These are phyloP conservation scores for Orbilia ellipsospora DNA, from an alignment of 2,329 filamentous ascomycete species.

Conservation along the genomic window DNA sequence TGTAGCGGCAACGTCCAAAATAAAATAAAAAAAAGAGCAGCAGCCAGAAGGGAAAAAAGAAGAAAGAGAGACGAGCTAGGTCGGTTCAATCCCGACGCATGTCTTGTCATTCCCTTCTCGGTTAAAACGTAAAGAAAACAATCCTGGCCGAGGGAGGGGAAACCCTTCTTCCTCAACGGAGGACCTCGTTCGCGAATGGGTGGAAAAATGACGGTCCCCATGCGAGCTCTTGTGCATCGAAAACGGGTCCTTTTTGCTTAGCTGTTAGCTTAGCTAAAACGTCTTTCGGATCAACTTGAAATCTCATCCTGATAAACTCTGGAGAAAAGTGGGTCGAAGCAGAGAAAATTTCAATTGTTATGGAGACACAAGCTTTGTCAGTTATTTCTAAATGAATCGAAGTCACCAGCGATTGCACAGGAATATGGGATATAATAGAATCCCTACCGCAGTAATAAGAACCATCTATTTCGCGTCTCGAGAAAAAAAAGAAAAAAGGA, in stretches of 20 bases:
- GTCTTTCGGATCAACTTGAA: constrained; percentile 44
- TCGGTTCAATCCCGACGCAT: constrained; percentile 46
- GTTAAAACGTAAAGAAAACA: constrained; percentile 42
- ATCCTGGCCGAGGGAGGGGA: constrained; percentile 40
- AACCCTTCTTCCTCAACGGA: constrained; percentile 14
- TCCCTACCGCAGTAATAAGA: no score
- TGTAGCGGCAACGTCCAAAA: constrained; percentile 52
- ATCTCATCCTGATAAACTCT: constrained; percentile 31
- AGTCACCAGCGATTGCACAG: no score
- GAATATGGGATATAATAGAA: no score
- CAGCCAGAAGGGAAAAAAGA: constrained; percentile 19
- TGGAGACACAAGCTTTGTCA: constrained; percentile 11
- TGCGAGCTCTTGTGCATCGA: constrained; percentile 51
- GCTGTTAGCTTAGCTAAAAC: constrained; percentile 11
- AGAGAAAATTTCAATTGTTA: constrained; percentile 4
- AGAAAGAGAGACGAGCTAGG: constrained; percentile 12
- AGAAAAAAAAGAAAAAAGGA: neutral
- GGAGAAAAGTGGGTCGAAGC: constrained; percentile 34
- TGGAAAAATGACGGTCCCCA: constrained; percentile 26
- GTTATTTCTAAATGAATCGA: neutral
- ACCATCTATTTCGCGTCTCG: no score
- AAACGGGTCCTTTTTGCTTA: constrained; percentile 32
- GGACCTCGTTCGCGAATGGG: constrained; percentile 43
- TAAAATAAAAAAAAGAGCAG: constrained; percentile 7
- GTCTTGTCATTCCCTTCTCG: constrained; percentile 52